Evolutionary conservation across 768 basidiomycete genomes (phyloP).

Genomic region (Wakefieldia striispora): DNA sequence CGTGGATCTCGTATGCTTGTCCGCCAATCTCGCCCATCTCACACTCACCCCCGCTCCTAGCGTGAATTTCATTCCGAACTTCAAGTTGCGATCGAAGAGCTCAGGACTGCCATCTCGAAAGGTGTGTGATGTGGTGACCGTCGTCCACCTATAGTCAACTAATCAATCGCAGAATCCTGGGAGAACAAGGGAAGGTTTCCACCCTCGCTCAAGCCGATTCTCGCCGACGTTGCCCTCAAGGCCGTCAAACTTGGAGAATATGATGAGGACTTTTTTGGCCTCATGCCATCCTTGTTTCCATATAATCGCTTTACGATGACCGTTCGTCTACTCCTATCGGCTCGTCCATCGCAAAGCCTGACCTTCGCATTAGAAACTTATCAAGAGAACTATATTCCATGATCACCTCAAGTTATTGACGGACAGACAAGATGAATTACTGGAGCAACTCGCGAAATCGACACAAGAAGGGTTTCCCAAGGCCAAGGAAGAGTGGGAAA

Average conservation of each 20-base stretch:
- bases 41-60: constrained; percentile 29
- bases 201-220: constrained; percentile 65
- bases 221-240: constrained; percentile 68
- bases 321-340: constrained; percentile 39
- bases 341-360: constrained; percentile 1
- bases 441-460: constrained; percentile 58
- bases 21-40: background rate
- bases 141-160: background rate
- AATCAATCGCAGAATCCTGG: constrained; percentile 60
- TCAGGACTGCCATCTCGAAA: constrained; percentile 58
- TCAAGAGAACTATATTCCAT: constrained; percentile 81
- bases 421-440: constrained; percentile 64
- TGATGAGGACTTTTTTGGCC: constrained; percentile 87
- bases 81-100: constrained; percentile 54
- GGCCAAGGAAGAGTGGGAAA: constrained; percentile 77
- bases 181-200: constrained; percentile 89
- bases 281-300: constrained; percentile 84
- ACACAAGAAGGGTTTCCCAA: constrained; percentile 66
- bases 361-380: constrained; percentile 66
- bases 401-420: constrained; percentile 69
- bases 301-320: constrained; percentile 97
- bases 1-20: constrained; percentile 55
- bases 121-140: constrained; percentile 35
- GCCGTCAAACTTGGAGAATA: constrained; percentile 87
- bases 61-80: constrained; percentile 71